These are phyloP conservation scores for Conticribra guillardii DNA, from an alignment of 108 stramenopile genomes.

Conservation along the genomic window DNA sequence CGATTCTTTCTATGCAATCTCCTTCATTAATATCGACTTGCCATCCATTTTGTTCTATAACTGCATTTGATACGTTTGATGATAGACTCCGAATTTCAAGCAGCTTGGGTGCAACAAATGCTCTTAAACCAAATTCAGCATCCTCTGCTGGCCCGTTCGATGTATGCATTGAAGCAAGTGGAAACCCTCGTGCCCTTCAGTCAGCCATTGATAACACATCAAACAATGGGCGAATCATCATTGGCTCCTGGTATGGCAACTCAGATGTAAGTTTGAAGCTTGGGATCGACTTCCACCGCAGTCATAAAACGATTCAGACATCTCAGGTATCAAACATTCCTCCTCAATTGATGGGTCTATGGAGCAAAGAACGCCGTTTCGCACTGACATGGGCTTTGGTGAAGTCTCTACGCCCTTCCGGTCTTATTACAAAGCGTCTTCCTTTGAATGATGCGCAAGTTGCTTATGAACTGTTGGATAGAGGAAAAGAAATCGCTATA, in stretches of 20 bases:
- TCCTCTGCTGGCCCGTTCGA: constrained; percentile 75
- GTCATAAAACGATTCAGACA: constrained; percentile 81
- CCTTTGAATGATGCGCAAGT: constrained; percentile 60
- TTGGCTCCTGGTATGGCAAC: constrained; percentile 92
- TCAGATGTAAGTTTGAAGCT: constrained; percentile 74
- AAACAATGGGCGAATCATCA: constrained; percentile 80
- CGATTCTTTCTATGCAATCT: constrained; percentile 57
- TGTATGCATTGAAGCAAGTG: constrained; percentile 91
- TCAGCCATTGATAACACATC: constrained; percentile 81
- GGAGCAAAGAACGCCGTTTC: constrained; percentile 89
- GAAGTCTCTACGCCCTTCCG: constrained; percentile 69
- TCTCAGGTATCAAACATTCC: constrained; percentile 90
- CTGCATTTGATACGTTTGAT: constrained; percentile 77
- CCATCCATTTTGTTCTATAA: constrained; percentile 53
- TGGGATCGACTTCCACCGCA: constrained; percentile 93
- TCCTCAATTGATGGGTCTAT: constrained; percentile 63
- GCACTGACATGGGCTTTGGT: constrained; percentile 85
- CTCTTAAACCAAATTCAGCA: constrained; percentile 62
- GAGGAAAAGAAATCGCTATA: constrained; percentile 70
- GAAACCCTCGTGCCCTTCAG: constrained; percentile 82
- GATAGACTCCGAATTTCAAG: constrained; percentile 74
- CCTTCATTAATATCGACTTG: constrained; percentile 8
- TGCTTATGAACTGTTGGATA: constrained; percentile 75
- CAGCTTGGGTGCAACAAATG: constrained; percentile 80
- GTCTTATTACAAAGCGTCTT: constrained; percentile 66